Percentiles rank a stretch among this genome's conserved stretches.
Conservation (phyloP, 768 basidiomycete genomes). For the Termitomyces sp. region DNA sequence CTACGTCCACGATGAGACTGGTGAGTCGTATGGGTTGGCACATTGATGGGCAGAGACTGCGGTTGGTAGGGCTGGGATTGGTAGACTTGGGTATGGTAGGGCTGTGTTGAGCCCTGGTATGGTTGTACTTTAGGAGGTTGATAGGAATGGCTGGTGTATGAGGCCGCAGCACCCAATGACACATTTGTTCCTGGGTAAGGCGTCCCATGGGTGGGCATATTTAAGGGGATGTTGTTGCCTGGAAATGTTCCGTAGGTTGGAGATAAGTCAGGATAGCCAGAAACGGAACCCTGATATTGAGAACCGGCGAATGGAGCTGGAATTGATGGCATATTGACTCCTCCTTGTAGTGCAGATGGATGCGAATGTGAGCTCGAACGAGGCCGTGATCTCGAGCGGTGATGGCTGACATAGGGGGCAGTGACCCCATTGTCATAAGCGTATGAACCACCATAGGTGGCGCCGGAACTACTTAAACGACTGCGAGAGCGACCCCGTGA, state of each 20-base stretch:
- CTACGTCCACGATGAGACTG: constrained; percentile 26
- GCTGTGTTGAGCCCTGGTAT: background rate
- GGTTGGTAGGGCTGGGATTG: background rate
- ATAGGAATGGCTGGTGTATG: constrained; percentile 20
- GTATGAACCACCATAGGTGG: constrained; percentile 35
- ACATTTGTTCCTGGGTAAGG: constrained; percentile 21
- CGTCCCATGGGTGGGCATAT: constrained; percentile 21
- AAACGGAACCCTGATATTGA: constrained; percentile 11
- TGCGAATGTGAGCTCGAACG: constrained; percentile 38
- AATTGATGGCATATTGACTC: constrained; percentile 5
- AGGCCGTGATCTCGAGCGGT: constrained; percentile 26
- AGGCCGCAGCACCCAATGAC: constrained; percentile 22
- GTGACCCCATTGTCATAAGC: constrained; percentile 33
- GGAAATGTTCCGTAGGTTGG: constrained; percentile 23
- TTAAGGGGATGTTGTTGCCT: constrained; percentile 17
- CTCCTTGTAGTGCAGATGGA: constrained; percentile 25
- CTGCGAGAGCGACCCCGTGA: constrained; percentile 31
- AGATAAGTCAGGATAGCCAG: constrained; percentile 12
- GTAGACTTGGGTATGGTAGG: constrained; percentile 3
- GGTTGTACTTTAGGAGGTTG: background rate
- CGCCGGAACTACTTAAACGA: constrained; percentile 15
- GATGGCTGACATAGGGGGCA: constrained; percentile 19
- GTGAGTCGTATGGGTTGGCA: constrained; percentile 24
- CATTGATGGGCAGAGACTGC: constrained; percentile 18
- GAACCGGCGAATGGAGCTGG: constrained; percentile 10